A percentile compares a stretch with the other conserved stretches of the same genome.
phyloP scores from a whole-genome alignment of 2,329 filamentous ascomycete species.

The Bretziella fagacearum region DNA sequence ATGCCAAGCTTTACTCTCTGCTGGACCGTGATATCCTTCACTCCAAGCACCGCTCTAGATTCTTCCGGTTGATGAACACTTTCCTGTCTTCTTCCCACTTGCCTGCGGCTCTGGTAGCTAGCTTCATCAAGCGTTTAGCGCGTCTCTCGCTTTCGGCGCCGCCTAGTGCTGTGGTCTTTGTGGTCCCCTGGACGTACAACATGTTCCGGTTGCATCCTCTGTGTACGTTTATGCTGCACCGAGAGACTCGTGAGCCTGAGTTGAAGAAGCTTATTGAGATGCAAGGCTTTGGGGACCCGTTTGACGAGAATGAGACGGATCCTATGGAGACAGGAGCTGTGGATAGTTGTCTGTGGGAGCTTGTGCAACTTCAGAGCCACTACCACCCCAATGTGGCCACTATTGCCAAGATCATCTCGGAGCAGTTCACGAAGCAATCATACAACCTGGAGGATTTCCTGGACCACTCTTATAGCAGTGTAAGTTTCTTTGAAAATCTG shows the following conservation, averaged over 20 bases:
- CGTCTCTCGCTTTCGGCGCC: slow-evolving; percentile 74
- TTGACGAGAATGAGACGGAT: slow-evolving; percentile 56
- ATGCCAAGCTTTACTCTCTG: slow-evolving; percentile 81
- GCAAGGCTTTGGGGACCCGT: slow-evolving; percentile 52
- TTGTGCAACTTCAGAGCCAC: slow-evolving; percentile 77
- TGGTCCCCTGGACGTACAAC: slow-evolving; percentile 92
- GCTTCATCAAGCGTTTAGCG: slow-evolving; percentile 88
- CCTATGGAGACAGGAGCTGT: slow-evolving; percentile 77
- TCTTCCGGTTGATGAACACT: slow-evolving; percentile 80
- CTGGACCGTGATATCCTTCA: slow-evolving; percentile 75
- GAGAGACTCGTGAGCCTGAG: slow-evolving; percentile 44
- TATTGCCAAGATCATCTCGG: slow-evolving; percentile 79
- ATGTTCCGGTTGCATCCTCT: slow-evolving; percentile 75
- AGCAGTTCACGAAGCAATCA: slow-evolving; percentile 90
- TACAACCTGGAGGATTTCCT: slow-evolving; percentile 97
- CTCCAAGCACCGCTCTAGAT: slow-evolving; percentile 82
- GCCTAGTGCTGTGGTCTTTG: slow-evolving; percentile 71
- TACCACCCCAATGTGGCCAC: slow-evolving; percentile 96
- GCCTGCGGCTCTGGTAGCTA: slow-evolving; percentile 76
- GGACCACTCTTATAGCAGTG: slow-evolving; percentile 76
- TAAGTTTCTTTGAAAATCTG: slow-evolving; percentile 27
- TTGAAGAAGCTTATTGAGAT: slow-evolving; percentile 42
- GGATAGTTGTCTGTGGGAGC: slow-evolving; percentile 87
- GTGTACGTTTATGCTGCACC: slow-evolving; percentile 92
- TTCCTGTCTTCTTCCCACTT: slow-evolving; percentile 87